Evolutionary conservation across 1,284 basidiomycete genomes (phyloP), one percentile per base, ranked within the genome.

Genomic region (Schizopora paradoxa): DNA sequence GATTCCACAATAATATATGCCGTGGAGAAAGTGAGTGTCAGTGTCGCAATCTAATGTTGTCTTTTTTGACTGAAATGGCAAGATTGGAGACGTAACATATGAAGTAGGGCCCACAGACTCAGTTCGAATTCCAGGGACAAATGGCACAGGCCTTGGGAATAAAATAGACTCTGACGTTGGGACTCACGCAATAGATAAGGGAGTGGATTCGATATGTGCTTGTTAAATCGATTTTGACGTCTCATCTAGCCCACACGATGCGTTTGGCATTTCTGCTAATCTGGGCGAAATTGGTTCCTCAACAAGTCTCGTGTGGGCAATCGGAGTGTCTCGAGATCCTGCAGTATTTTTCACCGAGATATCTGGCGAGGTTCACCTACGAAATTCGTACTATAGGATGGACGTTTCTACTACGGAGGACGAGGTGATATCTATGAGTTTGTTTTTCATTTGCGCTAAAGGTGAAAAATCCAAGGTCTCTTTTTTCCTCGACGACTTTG

Each of bases 301-400:
- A 5, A 13, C 19, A 13, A 44, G 51, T 33, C 58, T 67, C 5
- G 65, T 73, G 3, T 68, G 64, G 54, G 61, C 65, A 1, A 50
- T 76, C 16, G 73, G 74, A 0, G 55, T 70, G 10, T 56, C 67
- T 4, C 63, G 73, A 11, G 65, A 69, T 48, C 69, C 72, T 0
- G 56, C 61, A 6, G 57, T 70, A 7, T 56, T 60, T 31, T 68
- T 65, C 49, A 54, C 57, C 50, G 54, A 53, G 14, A 46, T 53
- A 13, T 51, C 49, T 8, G 53, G 47, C 7, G 39, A 25, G 5
- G 35, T 51, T 3, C 55, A 66, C 26, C 47, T 54, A 25, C 56
- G 67, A 13, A 52, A 54, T n/a, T 44, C 61, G 2, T 68, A 66
- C 50, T 70, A 59, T 46, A 58, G 54, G 56, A 58, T 58, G 5